phyloP scores from a whole-genome alignment of 1,284 basidiomycete species.

The Cronartium ribicola region DNA sequence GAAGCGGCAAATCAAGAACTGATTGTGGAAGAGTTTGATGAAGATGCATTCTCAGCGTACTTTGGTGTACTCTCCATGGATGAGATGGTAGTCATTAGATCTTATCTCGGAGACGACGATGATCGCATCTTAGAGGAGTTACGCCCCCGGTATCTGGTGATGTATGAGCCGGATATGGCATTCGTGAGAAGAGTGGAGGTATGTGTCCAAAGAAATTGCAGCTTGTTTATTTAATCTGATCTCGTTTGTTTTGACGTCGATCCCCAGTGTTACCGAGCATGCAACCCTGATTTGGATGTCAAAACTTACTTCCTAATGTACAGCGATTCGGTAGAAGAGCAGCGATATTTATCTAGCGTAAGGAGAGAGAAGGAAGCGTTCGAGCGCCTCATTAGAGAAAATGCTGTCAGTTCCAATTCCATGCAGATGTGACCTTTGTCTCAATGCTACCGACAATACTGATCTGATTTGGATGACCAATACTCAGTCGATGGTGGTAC shows the following conservation, averaged over 20 bases:
- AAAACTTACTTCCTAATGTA: slow-evolving; percentile 97
- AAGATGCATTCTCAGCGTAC: slow-evolving; percentile 65
- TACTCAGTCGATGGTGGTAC: slow-evolving; percentile 74
- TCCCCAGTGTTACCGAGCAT: slow-evolving; percentile 75
- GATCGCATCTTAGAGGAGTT: slow-evolving; percentile 83
- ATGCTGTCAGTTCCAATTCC: slow-evolving; percentile 63
- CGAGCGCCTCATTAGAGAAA: slow-evolving; percentile 84
- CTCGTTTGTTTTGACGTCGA: slow-evolving; percentile 3
- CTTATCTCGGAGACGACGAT: slow-evolving; percentile 88
- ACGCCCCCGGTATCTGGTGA: slow-evolving; percentile 82
- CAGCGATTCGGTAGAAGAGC: slow-evolving; percentile 86
- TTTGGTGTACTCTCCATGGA: slow-evolving; percentile 77
- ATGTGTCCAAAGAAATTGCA: slow-evolving; percentile 44
- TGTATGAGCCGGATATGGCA: slow-evolving; percentile 91
- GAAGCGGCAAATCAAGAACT: slow-evolving; percentile 11
- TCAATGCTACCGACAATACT: background rate
- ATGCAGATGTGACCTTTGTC: background rate
- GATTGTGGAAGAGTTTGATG: slow-evolving; percentile 39
- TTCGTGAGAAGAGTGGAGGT: slow-evolving; percentile 91
- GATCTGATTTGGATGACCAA: background rate
- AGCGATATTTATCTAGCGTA: slow-evolving; percentile 83
- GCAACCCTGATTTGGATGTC: slow-evolving; percentile 71
- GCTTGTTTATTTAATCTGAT: background rate
- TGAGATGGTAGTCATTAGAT: slow-evolving; percentile 76
- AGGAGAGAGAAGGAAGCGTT: slow-evolving; percentile 91